A percentile compares a stretch with the other conserved stretches of the same genome.
Conservation (phyloP, 345 rosid genomes). For the Syzygium aqueum region DNA sequence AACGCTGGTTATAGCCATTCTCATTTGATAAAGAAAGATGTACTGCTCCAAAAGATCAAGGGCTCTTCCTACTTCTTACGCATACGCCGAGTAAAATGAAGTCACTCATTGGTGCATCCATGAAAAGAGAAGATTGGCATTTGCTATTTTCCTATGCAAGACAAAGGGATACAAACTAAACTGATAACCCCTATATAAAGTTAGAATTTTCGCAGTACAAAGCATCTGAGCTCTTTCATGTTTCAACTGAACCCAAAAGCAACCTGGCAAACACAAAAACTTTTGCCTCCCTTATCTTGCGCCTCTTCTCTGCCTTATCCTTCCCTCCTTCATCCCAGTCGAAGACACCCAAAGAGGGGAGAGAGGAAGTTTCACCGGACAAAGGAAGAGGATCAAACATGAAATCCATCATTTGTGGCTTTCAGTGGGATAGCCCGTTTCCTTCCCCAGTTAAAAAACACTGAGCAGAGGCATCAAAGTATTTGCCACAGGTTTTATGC, state of each 20-base stretch:
- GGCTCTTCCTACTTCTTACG: not conserved
- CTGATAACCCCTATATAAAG: not conserved
- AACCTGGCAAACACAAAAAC: not conserved
- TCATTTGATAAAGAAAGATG: not conserved
- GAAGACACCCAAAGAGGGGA: not conserved
- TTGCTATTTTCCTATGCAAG: not conserved
- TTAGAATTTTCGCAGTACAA: not conserved
- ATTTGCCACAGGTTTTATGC: not conserved
- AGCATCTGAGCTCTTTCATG: not conserved
- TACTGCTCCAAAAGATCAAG: not conserved
- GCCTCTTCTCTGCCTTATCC: not conserved
- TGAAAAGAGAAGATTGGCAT: not conserved
- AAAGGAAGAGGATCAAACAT: not conserved
- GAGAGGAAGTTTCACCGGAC: not conserved
- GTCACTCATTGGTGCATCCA: not conserved
- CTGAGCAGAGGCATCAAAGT: not conserved
- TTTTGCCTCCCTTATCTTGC: not conserved
- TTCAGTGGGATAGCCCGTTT: not conserved
- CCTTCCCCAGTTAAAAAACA: not conserved
- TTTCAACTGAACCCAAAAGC: not conserved
- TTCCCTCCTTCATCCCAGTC: not conserved
- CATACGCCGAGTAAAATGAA: not conserved
- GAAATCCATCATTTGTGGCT: not conserved
- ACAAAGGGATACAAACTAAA: not conserved
- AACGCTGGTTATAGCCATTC: not conserved